Conservation (phyloP, 805 yeast genomes). For the Candida manassasensis region DNA sequence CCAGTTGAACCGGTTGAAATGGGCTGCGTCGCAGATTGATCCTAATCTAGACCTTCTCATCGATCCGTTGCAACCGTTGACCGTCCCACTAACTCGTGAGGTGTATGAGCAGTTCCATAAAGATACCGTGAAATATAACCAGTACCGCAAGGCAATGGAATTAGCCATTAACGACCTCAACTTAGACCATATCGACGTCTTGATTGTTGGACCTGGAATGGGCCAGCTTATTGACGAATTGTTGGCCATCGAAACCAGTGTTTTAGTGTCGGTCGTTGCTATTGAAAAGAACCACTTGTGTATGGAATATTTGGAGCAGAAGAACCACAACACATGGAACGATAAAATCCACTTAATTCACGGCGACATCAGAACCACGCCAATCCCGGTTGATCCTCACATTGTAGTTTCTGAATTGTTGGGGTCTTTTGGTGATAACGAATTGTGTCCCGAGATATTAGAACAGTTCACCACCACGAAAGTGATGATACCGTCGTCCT, state of each 20-base stretch:
- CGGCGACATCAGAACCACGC: constrained; percentile 53
- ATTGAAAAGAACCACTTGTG: constrained; percentile 73
- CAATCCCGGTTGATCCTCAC: constrained; percentile 17
- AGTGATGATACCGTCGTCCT: constrained; percentile 41
- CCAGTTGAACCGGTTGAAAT: constrained; percentile 4
- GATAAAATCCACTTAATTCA: constrained; percentile 45
- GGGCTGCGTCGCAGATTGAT: constrained; percentile 4
- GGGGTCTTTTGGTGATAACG: constrained; percentile 93
- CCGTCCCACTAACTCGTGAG: constrained; percentile 48
- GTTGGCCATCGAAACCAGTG: constrained; percentile 3
- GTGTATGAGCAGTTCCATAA: constrained; percentile 69
- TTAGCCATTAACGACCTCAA: constrained; percentile 41
- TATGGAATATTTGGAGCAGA: constrained; percentile 41
- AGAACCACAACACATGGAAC: constrained; percentile 52
- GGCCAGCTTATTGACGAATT: constrained; percentile 67
- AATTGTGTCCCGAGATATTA: constrained; percentile 76
- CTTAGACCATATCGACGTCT: constrained; percentile 21
- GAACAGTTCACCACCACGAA: constrained; percentile 32
- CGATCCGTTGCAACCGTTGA: constrained; percentile 71
- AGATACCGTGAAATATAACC: constrained; percentile 64
- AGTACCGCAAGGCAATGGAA: constrained; percentile 61
- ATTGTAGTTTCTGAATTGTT: constrained; percentile 74
- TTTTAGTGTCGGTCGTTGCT: constrained; percentile 32
- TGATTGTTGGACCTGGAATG: constrained; percentile 83
- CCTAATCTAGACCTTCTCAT: constrained; percentile 12